Conservation (phyloP, 2,329 filamentous ascomycete species). For the Monilinia polystroma region DNA sequence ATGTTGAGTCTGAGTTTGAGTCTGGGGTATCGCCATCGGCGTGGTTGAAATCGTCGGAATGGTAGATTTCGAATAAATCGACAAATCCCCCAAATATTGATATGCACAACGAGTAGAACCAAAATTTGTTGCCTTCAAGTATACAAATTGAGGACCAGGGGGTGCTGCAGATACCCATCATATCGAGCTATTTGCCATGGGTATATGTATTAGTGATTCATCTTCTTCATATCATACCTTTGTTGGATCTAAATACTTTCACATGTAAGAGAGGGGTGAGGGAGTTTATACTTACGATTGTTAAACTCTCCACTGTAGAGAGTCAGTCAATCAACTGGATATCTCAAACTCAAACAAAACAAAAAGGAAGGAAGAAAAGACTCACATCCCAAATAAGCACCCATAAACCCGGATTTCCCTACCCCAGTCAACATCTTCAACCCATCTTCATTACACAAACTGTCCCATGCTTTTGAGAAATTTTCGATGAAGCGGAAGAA, state of each 20-base stretch:
- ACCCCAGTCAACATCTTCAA: conserved; percentile 53
- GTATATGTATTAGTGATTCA: not conserved
- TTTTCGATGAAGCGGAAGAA: conserved; percentile 66
- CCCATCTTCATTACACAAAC: conserved; percentile 40
- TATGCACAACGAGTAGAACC: conserved; percentile 56
- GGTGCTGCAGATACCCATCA: conserved; percentile 51
- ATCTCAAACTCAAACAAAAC: not conserved
- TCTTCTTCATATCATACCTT: not conserved
- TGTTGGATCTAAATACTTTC: too few species aligned
- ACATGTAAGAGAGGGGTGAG: not conserved
- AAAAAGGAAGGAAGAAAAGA: not conserved
- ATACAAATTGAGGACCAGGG: conserved; percentile 49
- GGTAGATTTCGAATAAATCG: conserved; percentile 21
- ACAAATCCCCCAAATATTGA: conserved; percentile 44
- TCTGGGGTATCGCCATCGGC: not conserved
- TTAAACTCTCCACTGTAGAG: conserved; percentile 56
- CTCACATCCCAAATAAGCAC: conserved; percentile 58
- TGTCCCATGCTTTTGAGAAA: conserved; percentile 52
- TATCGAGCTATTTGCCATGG: conserved; percentile 38
- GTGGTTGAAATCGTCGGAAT: not conserved
- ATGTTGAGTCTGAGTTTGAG: too few species aligned
- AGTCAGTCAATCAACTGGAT: not conserved
- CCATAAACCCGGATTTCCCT: conserved; percentile 57
- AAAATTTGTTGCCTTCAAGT: conserved; percentile 65
- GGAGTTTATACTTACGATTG: conserved; percentile 51